These are phyloP conservation scores for Chionographis japonica DNA, from an alignment of 106 monocot species.

Conservation along the genomic window DNA sequence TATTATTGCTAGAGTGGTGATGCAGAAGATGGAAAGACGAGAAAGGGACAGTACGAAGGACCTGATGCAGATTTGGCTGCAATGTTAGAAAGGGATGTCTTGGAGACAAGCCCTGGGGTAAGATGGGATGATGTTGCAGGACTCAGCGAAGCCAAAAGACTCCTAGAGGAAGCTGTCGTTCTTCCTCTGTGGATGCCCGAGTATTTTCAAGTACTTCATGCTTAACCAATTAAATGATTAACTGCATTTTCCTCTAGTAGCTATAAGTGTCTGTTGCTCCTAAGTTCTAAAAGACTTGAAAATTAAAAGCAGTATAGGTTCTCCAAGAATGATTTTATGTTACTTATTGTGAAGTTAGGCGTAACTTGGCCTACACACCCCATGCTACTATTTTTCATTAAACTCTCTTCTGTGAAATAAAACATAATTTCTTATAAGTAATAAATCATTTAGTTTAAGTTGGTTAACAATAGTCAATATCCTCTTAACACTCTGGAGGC, in stretches of 20 bases:
- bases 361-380: too few relatives aligned
- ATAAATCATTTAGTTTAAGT: too few relatives aligned
- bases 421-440: too few relatives aligned
- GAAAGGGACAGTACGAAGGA: slow-evolving; percentile 91
- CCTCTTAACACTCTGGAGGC: too few relatives aligned
- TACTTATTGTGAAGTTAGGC: too few relatives aligned
- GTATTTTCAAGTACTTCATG: slow-evolving; percentile 83
- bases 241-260: slow-evolving; percentile 1
- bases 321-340: too few relatives aligned
- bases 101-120: slow-evolving; percentile 91
- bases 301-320: too few relatives aligned
- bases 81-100: slow-evolving; percentile 96
- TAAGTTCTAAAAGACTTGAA: not conserved
- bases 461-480: too few relatives aligned
- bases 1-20: slow-evolving; percentile 52
- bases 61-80: slow-evolving; percentile 96
- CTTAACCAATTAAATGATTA: not conserved
- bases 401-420: too few relatives aligned
- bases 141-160: slow-evolving; percentile 91
- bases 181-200: slow-evolving; percentile 99
- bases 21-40: slow-evolving; percentile 73
- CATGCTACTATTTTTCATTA: too few relatives aligned
- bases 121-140: slow-evolving; percentile 99
- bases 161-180: slow-evolving; percentile 96
- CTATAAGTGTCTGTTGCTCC: not conserved